Evolutionary conservation across 202 grass and related monocot genomes (phyloP).

Genomic region (Digitaria exilis): DNA sequence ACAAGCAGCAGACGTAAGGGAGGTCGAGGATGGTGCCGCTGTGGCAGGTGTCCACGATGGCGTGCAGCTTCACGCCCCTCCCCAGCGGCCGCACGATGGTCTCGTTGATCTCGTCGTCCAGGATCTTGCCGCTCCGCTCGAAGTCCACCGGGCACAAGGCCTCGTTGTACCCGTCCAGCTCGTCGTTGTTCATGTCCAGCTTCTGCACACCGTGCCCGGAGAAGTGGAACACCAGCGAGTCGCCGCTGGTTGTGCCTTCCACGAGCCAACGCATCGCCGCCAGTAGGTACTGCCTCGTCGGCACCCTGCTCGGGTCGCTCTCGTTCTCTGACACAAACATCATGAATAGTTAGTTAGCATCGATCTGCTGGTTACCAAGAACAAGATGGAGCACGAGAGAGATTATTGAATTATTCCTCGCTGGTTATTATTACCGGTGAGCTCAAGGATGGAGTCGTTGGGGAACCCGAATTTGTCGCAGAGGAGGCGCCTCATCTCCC

Average conservation of each 20-base stretch:
- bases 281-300: conserved; percentile 64
- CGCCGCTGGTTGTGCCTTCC: conserved; percentile 35
- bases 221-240: conserved; percentile 97
- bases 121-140: conserved; percentile 59
- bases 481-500: conserved; percentile 58
- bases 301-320: conserved; percentile 32
- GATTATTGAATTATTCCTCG: not conserved
- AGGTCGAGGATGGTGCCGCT: conserved; percentile 93
- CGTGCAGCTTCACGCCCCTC: conserved; percentile 75
- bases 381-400: not conserved
- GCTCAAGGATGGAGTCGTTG: conserved; percentile 57
- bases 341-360: not conserved
- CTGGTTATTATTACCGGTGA: conserved; percentile 65
- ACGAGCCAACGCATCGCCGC: conserved; percentile 88
- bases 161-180: conserved; percentile 91
- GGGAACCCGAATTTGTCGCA: conserved; percentile 64
- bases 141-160: conserved; percentile 88
- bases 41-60: conserved; percentile 91
- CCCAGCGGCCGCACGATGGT: conserved; percentile 71
- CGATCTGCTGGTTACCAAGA: not conserved
- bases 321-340: conserved; percentile 37
- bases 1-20: conserved; percentile 78
- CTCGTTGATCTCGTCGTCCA: conserved; percentile 86
- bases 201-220: conserved; percentile 93
- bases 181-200: conserved; percentile 70